Evolutionary conservation across 257 asterid species (phyloP), one percentile per base, ranked within the genome.

Genomic region (Schizonepeta tenuifolia): DNA sequence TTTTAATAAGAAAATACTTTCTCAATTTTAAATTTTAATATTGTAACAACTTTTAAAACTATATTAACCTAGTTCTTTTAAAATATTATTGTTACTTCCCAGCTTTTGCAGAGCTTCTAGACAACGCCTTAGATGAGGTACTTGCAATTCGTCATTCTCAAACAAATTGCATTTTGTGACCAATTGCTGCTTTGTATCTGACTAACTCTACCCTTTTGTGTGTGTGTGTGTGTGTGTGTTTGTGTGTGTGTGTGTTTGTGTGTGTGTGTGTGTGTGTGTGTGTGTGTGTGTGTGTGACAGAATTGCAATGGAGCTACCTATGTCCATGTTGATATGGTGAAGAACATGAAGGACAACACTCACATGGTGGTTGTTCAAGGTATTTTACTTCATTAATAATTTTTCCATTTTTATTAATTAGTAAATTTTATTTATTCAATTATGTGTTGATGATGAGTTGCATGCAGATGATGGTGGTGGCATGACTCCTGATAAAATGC

Each of bases 61-160:
- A n/a, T 20, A 15, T 75, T 1, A 1, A 14, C 7, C 13, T 9
- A 35, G 53, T 69, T n/a, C 0, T 60, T 12, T 17, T 62, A 6
- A 24, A 15, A 9, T 24, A 0, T 59, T 65, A 41, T 75, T 77
- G 62, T 40, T 65, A 35, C 12, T 58, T 77, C 70, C 38, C 79
- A 90, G 97, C 94, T 80, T 88, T 88, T 77, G 97, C 97, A 13
- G 97, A 90, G 89, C 96, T 92, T 73, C 80, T 92, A 11, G 98
- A 92, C 67, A 92, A 92, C 79, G 91, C 97, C 24, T 68, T 92
- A 3, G 96, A 92, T 46, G 98, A 90, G 96, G 95, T 90, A 78
- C 43, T 44, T 46, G 1, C 79, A 24, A 7, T 8, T 40, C 36
- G 20, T 18, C 35, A 12, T 4, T 59, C 49, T 6, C 36, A 7